Base-by-base conservation (phyloP, 768 basidiomycete genomes). In the Leccinum ochraceum region DNA sequence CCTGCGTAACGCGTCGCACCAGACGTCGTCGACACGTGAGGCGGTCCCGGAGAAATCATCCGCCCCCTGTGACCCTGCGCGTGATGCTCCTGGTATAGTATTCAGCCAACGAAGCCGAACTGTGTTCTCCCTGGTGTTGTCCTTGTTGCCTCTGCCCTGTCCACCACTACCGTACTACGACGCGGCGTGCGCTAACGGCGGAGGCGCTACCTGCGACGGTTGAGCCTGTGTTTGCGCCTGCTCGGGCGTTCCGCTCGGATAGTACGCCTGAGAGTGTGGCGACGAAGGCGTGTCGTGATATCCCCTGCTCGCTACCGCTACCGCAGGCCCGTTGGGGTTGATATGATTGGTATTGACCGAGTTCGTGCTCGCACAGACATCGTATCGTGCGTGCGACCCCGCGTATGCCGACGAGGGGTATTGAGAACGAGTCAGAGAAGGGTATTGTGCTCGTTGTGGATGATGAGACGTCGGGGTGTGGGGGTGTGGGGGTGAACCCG, bases 211-310 rank as follows among this genome's bases (percentile, higher is more conserved):
- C 4, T 66, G 65, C 14, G 69, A 56, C 13, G 67, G 51, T 28
- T 61, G 60, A 6, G 59, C 32, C 44, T 70, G 67, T 30, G 42
- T 17, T 16, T 16, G 14, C 42, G 42, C 39, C 22, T 69, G 66
- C 26, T 26, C 26, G 26, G 26, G 26, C 26, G 26, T 26, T 5
- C 26, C 26, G 26, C 26, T 26, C 26, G 26, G 26, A 26, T 26
- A 26, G 26, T 26, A 26, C 26, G 4, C 26, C 26, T 26, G 26
- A 3, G 63, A 20, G 8, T 67, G 66, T 3, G 69, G 63, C 0
- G 70, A 49, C 0, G 70, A 36, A 3, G 70, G 61, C 14, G 66
- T 56, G 26, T 75, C 68, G 10, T 74, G 74, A 34, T 75, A 70
- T 7, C 66, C 60, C 1, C 63, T 59, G 36, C 55, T 63, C 34